Base-by-base conservation (phyloP, 2,329 filamentous ascomycete genomes). In the Hypoxylon sp. region DNA sequence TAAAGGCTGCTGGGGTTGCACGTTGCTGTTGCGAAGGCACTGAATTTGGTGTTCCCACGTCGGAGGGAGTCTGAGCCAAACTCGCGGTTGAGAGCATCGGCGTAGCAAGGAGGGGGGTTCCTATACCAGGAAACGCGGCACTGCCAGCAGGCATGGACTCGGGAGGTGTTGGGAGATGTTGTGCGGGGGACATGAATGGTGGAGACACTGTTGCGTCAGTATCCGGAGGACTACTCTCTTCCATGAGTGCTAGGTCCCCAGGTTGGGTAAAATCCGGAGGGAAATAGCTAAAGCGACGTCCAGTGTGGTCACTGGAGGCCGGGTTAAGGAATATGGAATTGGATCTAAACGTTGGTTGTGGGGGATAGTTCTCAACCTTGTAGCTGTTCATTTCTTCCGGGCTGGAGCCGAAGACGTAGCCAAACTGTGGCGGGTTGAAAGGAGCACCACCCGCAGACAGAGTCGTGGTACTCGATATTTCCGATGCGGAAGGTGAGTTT, bases 321-420 rank as follows among this genome's bases (percentile, higher is more conserved):
- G 88, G 88, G 63, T 86, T 87, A 69, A 85, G 81, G 77, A 91
- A 91, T 65, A 91, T 91, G 1, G 89, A 90, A 74, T 89, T 89
- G 9, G 89, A 90, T 58, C 89, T 84, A 78, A 91, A 91, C 2
- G 83, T 85, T 0, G 83, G 88, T 48, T 84, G 87, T 66, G 82
- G 72, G 63, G 75, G 68, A 59, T 80, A 81, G 50, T 79, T 79
- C 51, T 84, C 82, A 51, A 83, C 82, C 17, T 77, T 78, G 66
- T 81, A 85, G 5, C 78, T 78, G 63, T 82, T 82, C 79, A 86
- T 83, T n/a, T 84, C 80, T 64, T 89, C 86, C 1, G 85, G 81
- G 4, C 83, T 77, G n/a, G 84, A 82, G 71, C 88, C 83, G 65
- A 90, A 89, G 2, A 87, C 85, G 61, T 86, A 84, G 13, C 85